Conservation (phyloP, 116 monocot species). For the Phalaenopsis hybrid region DNA sequence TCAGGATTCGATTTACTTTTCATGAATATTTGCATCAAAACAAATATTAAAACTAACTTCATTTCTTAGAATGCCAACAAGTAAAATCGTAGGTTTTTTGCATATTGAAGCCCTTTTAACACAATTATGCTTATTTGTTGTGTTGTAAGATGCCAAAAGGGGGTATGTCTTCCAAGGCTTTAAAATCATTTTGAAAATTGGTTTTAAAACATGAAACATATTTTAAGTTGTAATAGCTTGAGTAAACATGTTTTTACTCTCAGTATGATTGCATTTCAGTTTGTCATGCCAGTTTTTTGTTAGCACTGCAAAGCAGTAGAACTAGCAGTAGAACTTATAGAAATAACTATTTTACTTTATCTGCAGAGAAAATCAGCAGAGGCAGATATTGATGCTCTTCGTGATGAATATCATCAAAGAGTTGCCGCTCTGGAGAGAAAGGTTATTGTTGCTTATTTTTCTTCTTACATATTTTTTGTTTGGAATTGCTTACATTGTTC, state of each 20-base stretch:
- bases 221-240: neutral
- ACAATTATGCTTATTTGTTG: neutral
- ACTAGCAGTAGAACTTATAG: neutral
- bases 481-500: neutral
- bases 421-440: conserved; percentile 92
- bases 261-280: neutral
- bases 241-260: neutral
- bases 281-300: conserved; percentile 1
- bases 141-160: neutral
- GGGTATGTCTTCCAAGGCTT: neutral
- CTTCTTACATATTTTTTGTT: neutral
- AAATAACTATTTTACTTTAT: conserved; percentile 7
- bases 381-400: conserved; percentile 75
- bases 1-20: neutral
- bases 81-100: neutral
- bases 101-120: neutral
- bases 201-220: neutral
- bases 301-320: neutral
- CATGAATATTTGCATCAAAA: neutral
- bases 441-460: conserved; percentile 30
- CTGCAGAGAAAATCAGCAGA: conserved; percentile 67
- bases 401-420: conserved; percentile 92
- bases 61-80: neutral
- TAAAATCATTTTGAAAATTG: neutral
- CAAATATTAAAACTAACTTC: neutral